Conservation (phyloP, 2,329 filamentous ascomycete genomes). For the Hypocreales sp. region DNA sequence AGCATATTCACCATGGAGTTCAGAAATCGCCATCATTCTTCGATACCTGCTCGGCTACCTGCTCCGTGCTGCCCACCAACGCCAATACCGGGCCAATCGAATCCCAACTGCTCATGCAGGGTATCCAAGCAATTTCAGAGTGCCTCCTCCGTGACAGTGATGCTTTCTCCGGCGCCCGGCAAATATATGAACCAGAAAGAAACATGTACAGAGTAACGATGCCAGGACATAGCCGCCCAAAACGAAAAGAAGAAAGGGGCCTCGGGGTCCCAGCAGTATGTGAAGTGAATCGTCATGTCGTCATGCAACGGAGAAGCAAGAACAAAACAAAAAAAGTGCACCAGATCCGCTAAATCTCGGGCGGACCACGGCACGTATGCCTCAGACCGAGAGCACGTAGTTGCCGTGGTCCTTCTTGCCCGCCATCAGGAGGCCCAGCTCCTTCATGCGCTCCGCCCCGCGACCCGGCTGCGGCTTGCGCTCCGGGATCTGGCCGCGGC, state of each 20-base stretch:
- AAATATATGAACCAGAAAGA: conserved; percentile 3
- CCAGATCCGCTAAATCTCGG: no score
- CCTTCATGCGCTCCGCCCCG: conserved; percentile 76
- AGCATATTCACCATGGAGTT: no score
- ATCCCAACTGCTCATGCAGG: conserved; percentile 14
- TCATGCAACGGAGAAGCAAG: conserved; percentile 1
- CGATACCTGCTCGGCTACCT: no score
- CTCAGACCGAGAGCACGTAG: conserved; percentile 64
- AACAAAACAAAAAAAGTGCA: background rate
- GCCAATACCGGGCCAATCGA: conserved; percentile 9
- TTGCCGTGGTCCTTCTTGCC: conserved; percentile 61
- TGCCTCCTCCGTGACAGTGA: conserved; percentile 4
- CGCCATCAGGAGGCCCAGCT: conserved; percentile 73
- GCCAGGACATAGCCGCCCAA: no score
- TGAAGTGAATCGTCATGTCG: conserved; percentile 2
- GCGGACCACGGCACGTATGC: no score
- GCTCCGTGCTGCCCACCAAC: conserved; percentile 8
- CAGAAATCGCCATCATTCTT: no score
- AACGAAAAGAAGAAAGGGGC: conserved; percentile 4
- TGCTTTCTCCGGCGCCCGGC: no score
- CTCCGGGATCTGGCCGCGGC: conserved; percentile 46
- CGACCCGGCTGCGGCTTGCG: conserved; percentile 65
- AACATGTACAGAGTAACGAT: no score
- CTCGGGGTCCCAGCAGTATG: background rate
- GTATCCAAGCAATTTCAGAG: conserved; percentile 15